Evolutionary conservation across 371 early-diverging fungal species (phyloP), one percentile per base, ranked within the genome.

Genomic region (Rhizopus sp.): DNA sequence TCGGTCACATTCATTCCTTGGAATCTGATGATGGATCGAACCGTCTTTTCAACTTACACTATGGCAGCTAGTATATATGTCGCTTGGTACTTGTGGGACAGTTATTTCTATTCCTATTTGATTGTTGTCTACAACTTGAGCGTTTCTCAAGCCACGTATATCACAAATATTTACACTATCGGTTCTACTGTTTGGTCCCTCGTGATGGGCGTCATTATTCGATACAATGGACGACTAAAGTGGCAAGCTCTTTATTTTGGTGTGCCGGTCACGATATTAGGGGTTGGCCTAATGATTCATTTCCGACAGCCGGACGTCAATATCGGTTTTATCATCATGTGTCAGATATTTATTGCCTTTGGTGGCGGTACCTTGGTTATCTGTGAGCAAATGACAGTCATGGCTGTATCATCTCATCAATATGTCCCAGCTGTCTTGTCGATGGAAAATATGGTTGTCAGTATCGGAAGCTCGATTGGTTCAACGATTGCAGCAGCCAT

Each of bases 381-480:
- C 46, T 62, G 62, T 62, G 52, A 62, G 15, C 62, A 62, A 56
- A 62, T 62, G 62, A 62, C 62, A 39, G 62, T 62, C 15, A 62
- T 62, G 62, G 57, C 62, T 12, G 57, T 62, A 39, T 30, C 62
- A 1, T 44, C 51, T 8, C 62, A 62, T 45, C 56, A 62, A 23
- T 56, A 51, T 32, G 46, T 62, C 5, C 45, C 56, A 31, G 38
- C 57, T 17, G 62, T 62, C 17, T 30, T 62, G 16, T 50, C 62
- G 3, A 56, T 62, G 62, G 62, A 62, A 46, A 56, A 62, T 9
- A 56, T 56, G 57, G n/a, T 55, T 45, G 33, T 39, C 3, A 56
- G 32, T 13, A 46, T 63, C 16, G 53, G 49, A 35, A 39, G 59
- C 42, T 38, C 59, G 7, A 49, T 59, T 44, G 63, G 63, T 13